phyloP scores from a whole-genome alignment of 805 yeast genomes.

The Tetrapisispora arboricola region DNA sequence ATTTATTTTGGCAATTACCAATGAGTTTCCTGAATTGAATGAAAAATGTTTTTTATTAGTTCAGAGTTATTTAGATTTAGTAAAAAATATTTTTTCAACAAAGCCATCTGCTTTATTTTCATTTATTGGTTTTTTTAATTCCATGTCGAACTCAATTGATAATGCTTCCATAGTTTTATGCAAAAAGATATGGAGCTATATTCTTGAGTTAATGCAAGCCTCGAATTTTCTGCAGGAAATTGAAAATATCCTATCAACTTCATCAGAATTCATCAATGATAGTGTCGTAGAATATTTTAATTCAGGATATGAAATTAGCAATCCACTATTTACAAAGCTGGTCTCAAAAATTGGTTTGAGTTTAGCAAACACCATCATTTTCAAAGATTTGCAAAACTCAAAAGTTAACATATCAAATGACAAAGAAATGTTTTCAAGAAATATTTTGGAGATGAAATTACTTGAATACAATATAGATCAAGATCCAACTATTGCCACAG shows the following conservation, averaged over 20 bases:
- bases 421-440: background rate
- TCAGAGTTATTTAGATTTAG: conserved; percentile 16
- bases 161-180: conserved; percentile 9
- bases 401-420: background rate
- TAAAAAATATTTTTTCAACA: conserved; percentile 7
- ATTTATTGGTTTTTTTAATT: conserved; percentile 31
- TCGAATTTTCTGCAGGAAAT: conserved; percentile 12
- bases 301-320: conserved; percentile 21
- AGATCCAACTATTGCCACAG: background rate
- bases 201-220: conserved; percentile 8
- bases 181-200: conserved; percentile 12
- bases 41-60: conserved; percentile 15
- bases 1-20: conserved; percentile 22
- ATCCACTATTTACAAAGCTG: conserved; percentile 15
- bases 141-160: conserved; percentile 16
- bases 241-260: conserved; percentile 10
- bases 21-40: conserved; percentile 22
- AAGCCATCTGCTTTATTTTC: conserved; percentile 24
- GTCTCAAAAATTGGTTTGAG: conserved; percentile 18
- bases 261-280: conserved; percentile 19
- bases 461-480: conserved; percentile 2
- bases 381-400: background rate
- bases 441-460: background rate
- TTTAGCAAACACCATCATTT: conserved; percentile 6
- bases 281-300: conserved; percentile 24